phyloP scores from a whole-genome alignment of 1,139 yeast genomes.

The Geotrichum histeridarum region DNA sequence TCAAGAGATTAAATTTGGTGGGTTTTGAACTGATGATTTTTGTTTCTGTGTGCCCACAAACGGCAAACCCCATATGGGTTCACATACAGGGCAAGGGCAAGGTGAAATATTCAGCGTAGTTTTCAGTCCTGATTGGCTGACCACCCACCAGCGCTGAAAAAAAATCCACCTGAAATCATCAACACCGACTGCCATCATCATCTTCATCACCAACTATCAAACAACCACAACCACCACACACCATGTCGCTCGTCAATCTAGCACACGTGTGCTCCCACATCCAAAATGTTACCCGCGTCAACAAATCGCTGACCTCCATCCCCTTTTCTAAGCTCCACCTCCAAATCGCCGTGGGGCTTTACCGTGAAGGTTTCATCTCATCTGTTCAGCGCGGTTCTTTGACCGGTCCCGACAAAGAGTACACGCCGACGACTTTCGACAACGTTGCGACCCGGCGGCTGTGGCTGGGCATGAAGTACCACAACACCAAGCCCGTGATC shows the following conservation, averaged over 20 bases:
- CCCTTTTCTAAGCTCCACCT: constrained; percentile 83
- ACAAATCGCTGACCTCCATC: constrained; percentile 67
- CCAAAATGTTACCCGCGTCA: constrained; percentile 79
- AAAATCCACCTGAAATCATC: not conserved
- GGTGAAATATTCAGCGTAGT: not conserved
- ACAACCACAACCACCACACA: constrained; percentile 6
- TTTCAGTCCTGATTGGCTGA: not conserved
- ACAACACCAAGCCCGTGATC: constrained; percentile 73
- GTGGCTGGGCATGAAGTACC: constrained; percentile 88
- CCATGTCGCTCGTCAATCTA: constrained; percentile 78
- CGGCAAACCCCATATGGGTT: not conserved
- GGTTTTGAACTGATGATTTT: no score
- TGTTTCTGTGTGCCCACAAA: no score
- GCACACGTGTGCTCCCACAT: constrained; percentile 85
- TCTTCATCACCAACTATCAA: not conserved
- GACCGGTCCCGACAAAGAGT: constrained; percentile 73
- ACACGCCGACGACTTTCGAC: constrained; percentile 80
- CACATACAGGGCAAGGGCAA: not conserved
- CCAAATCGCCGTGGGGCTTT: constrained; percentile 75
- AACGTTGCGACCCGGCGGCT: constrained; percentile 80
- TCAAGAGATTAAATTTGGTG: no score
- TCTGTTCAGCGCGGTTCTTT: constrained; percentile 84
- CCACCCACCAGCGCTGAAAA: not conserved
- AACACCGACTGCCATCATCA: not conserved
- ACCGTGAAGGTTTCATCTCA: constrained; percentile 85